These are phyloP conservation scores for Xylaria telfairii DNA, from an alignment of 495 filamentous ascomycete genomes.

Conservation along the genomic window DNA sequence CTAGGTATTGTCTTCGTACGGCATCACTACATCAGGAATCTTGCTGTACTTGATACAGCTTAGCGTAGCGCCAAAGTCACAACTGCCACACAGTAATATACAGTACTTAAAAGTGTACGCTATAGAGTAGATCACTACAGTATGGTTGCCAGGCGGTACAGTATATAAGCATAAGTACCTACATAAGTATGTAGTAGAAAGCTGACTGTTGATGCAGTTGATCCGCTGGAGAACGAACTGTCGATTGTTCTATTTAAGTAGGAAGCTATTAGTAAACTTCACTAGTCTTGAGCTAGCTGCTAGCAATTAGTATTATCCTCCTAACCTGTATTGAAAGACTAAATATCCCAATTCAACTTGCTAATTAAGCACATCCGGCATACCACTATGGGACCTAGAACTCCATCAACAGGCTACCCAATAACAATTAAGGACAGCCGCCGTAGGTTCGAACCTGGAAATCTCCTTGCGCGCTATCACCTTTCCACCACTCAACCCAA, in stretches of 20 bases:
- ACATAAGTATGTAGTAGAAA: neutral
- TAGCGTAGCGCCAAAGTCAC: neutral
- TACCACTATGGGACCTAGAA: neutral
- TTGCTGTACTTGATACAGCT: too few species aligned
- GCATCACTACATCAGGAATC: too few species aligned
- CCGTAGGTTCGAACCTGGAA: neutral
- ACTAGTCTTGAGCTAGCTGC: neutral
- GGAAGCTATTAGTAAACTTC: neutral
- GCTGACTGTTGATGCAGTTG: conserved; percentile 1
- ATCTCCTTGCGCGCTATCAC: neutral
- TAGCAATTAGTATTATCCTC: neutral
- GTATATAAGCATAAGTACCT: too few species aligned
- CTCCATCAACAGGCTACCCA: neutral
- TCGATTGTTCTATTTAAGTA: neutral
- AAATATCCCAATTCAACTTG: conserved; percentile 4
- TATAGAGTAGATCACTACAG: too few species aligned
- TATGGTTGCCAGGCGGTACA: too few species aligned
- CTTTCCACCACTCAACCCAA: neutral
- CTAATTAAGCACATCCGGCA: neutral
- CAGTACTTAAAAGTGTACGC: neutral
- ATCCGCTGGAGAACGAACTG: neutral
- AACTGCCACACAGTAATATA: neutral
- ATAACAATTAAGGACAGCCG: neutral
- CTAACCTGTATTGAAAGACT: neutral
- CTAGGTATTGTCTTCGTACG: too few species aligned